Evolutionary conservation across 129 eudicot species (phyloP), one percentile per base, ranked within the genome.

Genomic region (sunflower (Helianthus annuus)): DNA sequence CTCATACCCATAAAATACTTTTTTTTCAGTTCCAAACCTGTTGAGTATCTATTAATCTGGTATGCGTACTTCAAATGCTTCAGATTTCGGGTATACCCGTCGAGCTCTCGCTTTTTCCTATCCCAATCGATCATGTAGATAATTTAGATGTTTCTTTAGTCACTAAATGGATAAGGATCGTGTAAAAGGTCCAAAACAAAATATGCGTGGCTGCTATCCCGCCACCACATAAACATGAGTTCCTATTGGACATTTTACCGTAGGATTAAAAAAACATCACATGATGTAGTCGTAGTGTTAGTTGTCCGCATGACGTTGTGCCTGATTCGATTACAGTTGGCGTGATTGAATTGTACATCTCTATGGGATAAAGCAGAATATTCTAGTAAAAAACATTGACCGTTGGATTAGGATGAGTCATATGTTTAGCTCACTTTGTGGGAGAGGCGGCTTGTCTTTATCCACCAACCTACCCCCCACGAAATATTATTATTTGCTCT

Each of bases 381-480:
- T 81, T 71, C 79, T 51, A 8, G 15, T 52, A 40, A 24, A n/a
- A 40, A 9, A 51, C 54, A 32, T 59, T 0, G 48, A 12, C 73
- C 77, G 77, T 75, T 55, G 36, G 80, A 80, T 80, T 62, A 39
- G 42, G 62, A 55, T 74, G 59, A 60, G 45, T 60, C 45, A 13
- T 15, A 8, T 17, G 5, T 56, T 51, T 13, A 14, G 9, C 45
- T 65, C 59, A 46, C 53, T 72, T 76, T 81, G 78, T 76, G 76
- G 81, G 85, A 77, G 85, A 72, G 81, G 85, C 80, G 85, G 82
- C 81, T 71, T 81, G 73, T 81, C 85, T 65, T 72, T 71, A 71
- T 81, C 68, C 66, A 76, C 70, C 68, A 55, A 55, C 34, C 34
- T 2, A 55, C 62, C 62, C 62, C 59, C 64, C n/a, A 0, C 40